Base-by-base conservation (phyloP, 2,329 filamentous ascomycete genomes). In the Orbilia javanica region DNA sequence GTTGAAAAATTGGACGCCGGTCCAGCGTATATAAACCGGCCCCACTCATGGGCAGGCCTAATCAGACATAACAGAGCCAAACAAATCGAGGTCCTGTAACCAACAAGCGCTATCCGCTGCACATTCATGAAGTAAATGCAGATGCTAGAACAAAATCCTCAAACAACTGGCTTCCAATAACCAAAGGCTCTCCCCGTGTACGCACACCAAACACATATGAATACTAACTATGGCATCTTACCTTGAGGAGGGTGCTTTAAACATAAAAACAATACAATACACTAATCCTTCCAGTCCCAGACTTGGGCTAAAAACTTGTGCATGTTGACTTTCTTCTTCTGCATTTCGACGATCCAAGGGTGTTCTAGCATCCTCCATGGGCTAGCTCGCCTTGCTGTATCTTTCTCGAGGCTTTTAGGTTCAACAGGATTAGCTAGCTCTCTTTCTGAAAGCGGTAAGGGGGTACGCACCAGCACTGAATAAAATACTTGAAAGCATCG, bases 351-450 rank as follows among this genome's bases (percentile, higher is more conserved):
- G 91, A 99, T 97, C 96, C 96, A 99, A 1, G 96, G 96, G 85
- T 99, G 96, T 83, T 99, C 96, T 80, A 97, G 89, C 94, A 99
- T 99, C 82, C 95, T 93, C 96, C 96, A 99, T 11, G 96, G 96
- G 76, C 93, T 97, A 31, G 95, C 96, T 83, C 96, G 89, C 82
- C 94, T 90, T 73, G 88, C 88, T 20, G 93, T 91, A 81, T 97
- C 93, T 85, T 99, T 99, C 85, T 99, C 96, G 73, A 99, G 88
- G 86, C 96, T 98, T 65, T 18, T 46, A 42, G 36, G 10, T 46
- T 64, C 60, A 29, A 15, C 34, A 44, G 5, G 39, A 20, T 34
- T 70, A 70, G 66, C 39, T 15, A 15, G n/a, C n/a, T n/a, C 6
- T 18, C 27, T 29, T 29, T n/a, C 36, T 15, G 22, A 48, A 66